These are phyloP conservation scores for Kodamaea sp. DNA, from an alignment of 1,139 yeast genomes.

Conservation along the genomic window DNA sequence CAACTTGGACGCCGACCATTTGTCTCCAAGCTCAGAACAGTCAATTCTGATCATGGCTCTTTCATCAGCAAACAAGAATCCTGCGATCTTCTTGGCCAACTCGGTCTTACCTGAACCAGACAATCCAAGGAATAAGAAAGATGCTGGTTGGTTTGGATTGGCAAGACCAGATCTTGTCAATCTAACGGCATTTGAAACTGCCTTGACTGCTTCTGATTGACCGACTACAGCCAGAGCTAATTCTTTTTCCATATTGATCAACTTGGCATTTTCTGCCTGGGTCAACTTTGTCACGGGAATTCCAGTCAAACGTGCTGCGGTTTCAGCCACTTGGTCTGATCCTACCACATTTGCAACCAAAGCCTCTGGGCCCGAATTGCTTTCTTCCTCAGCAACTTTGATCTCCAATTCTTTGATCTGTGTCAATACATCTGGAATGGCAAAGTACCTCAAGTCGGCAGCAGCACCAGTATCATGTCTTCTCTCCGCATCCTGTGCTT, in stretches of 20 bases:
- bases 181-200: constrained; percentile 93
- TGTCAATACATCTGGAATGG: constrained; percentile 86
- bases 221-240: constrained; percentile 87
- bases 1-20: constrained; percentile 91
- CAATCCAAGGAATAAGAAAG: constrained; percentile 90
- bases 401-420: constrained; percentile 75
- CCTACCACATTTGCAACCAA: constrained; percentile 89
- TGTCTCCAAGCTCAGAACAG: constrained; percentile 94
- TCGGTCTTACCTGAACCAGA: constrained; percentile 99
- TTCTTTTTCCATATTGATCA: constrained; percentile 91
- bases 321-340: constrained; percentile 91
- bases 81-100: constrained; percentile 93
- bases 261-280: constrained; percentile 91
- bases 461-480: constrained; percentile 92
- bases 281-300: constrained; percentile 97
- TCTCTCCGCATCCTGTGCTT: constrained; percentile 96
- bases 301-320: constrained; percentile 96
- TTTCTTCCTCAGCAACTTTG: constrained; percentile 70
- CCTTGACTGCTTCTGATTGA: constrained; percentile 93
- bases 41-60: constrained; percentile 96
- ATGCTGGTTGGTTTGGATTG: constrained; percentile 94
- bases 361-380: constrained; percentile 55
- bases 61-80: constrained; percentile 92
- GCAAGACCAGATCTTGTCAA: constrained; percentile 93
- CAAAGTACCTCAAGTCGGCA: constrained; percentile 94